phyloP scores from a whole-genome alignment of 129 eudicot species.

The Helichrysum umbraculigerum region DNA sequence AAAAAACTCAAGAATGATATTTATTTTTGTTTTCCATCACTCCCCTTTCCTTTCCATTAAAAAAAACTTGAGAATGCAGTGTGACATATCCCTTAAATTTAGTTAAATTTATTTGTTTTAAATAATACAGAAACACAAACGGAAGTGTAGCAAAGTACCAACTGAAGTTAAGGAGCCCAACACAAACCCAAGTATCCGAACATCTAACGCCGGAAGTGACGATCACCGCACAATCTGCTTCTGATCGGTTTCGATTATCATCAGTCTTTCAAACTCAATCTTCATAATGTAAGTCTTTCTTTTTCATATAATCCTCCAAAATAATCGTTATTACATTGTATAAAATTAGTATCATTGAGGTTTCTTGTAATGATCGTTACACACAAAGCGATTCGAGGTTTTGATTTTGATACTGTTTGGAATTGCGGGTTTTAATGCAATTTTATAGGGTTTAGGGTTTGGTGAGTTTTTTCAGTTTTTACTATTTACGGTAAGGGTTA shows the following conservation, averaged over 20 bases:
- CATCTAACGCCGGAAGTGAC: no score
- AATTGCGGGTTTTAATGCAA: not conserved
- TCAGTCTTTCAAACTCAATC: not conserved
- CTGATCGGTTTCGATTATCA: not conserved
- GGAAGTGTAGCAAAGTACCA: not conserved
- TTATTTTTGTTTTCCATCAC: no score
- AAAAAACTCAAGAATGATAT: no score
- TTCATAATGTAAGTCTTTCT: slow-evolving; percentile 22
- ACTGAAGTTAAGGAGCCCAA: not conserved
- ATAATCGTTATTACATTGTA: slow-evolving; percentile 7
- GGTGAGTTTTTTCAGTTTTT: slow-evolving; percentile 8
- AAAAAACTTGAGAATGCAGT: no score
- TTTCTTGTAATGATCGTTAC: slow-evolving; percentile 13
- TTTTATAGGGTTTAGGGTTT: slow-evolving; percentile 37
- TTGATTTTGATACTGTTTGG: not conserved
- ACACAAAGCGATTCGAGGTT: not conserved
- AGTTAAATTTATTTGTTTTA: no score
- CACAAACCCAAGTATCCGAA: no score
- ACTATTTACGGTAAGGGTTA: slow-evolving; percentile 3
- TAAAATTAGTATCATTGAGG: slow-evolving; percentile 1
- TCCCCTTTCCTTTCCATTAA: no score
- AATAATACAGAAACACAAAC: no score
- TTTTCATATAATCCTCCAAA: not conserved
- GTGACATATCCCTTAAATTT: no score
- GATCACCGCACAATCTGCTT: not conserved